A percentile compares a stretch with the other conserved stretches of the same genome.
Evolutionary conservation across 495 filamentous ascomycete genomes (phyloP).

Genomic region (Xylaria bambusicola): DNA sequence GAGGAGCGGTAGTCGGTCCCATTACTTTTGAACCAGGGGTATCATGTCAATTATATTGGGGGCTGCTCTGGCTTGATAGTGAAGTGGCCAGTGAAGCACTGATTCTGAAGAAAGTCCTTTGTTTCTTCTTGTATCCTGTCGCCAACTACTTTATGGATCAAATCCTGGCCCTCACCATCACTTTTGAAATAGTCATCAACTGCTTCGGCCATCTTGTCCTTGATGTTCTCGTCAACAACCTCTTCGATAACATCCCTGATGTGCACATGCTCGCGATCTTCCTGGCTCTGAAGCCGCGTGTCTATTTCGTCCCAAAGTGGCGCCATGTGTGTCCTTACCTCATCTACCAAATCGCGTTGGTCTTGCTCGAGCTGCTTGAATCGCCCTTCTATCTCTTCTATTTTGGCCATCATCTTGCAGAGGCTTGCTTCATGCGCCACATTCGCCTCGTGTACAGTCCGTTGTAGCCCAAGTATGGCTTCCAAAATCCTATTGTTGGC

Average conservation of each 20-base stretch:
- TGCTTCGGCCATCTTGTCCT: constrained; percentile 3
- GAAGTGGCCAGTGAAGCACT: constrained; percentile 1
- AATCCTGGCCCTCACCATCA: not conserved
- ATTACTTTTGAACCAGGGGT: no score
- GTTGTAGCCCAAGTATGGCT: constrained; percentile 4
- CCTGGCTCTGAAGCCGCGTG: constrained; percentile 1
- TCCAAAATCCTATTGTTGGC: not conserved
- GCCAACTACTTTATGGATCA: not conserved
- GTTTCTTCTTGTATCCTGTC: constrained; percentile 7
- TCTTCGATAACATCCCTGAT: constrained; percentile 4
- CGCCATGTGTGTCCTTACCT: constrained; percentile 5
- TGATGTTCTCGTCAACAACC: constrained; percentile 5
- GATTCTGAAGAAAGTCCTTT: not conserved
- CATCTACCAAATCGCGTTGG: constrained; percentile 9
- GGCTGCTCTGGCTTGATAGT: not conserved
- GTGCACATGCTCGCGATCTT: not conserved
- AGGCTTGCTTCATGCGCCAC: not conserved
- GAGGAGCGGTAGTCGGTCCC: no score
- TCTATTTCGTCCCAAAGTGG: constrained; percentile 8
- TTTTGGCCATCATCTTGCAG: not conserved
- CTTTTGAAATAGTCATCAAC: constrained; percentile 4
- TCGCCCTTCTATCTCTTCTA: constrained; percentile 9
- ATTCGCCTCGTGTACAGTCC: not conserved
- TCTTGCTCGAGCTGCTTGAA: constrained; percentile 7
- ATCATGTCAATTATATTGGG: no score